A percentile compares a stretch with the other conserved stretches of the same genome.
phyloP scores from a whole-genome alignment of 176 grass and related monocot species.

The Elaeis guineensis region DNA sequence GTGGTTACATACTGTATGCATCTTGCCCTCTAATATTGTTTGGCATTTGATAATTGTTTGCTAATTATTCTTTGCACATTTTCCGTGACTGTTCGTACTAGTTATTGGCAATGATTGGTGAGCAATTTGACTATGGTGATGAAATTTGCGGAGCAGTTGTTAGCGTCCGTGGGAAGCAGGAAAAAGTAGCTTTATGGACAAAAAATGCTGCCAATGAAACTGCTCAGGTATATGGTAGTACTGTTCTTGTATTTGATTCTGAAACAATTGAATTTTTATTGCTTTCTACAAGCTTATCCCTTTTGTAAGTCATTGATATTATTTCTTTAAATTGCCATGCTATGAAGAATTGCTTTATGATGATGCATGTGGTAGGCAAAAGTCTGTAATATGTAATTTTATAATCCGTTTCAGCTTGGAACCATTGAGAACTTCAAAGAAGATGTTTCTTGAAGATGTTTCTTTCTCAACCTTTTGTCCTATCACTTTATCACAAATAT shows the following conservation, averaged over 20 bases:
- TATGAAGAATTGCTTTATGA: too few species aligned
- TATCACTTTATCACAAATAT: too few species aligned
- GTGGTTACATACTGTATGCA: slow-evolving; percentile 88
- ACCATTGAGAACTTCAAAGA: too few species aligned
- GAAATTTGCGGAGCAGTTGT: slow-evolving; percentile 94
- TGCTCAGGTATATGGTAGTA: slow-evolving; percentile 57
- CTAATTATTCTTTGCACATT: not conserved
- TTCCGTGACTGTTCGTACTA: slow-evolving; percentile 11
- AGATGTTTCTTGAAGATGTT: too few species aligned
- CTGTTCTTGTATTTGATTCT: not conserved
- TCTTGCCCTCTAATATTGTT: not conserved
- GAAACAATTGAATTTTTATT: too few species aligned
- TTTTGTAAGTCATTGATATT: too few species aligned
- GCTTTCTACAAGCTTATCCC: too few species aligned
- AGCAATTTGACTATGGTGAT: slow-evolving; percentile 94
- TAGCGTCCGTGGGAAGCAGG: slow-evolving; percentile 67
- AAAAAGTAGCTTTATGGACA: slow-evolving; percentile 88
- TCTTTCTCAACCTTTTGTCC: too few species aligned
- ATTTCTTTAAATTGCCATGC: too few species aligned
- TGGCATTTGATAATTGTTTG: not conserved
- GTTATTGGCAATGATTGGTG: slow-evolving; percentile 88
- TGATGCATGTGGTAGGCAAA: too few species aligned
- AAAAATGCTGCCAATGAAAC: slow-evolving; percentile 87
- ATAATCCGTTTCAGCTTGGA: too few species aligned
- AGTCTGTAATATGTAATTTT: too few species aligned